Evolutionary conservation across 164 flowering plant genomes (phyloP).

Genomic region (grape (Vitis vinifera)): DNA sequence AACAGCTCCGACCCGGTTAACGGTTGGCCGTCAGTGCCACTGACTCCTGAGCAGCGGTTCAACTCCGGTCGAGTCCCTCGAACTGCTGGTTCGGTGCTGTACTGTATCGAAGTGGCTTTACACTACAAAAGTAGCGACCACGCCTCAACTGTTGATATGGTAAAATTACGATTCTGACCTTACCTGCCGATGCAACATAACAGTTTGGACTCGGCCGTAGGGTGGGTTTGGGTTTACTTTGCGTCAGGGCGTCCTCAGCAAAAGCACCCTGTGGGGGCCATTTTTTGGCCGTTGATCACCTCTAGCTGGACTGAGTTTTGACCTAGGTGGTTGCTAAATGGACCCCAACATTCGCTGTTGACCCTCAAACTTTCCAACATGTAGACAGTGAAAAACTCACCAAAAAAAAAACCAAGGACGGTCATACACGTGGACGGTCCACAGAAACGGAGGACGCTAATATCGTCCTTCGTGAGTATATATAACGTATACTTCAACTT

Average conservation of each 20-base stretch:
- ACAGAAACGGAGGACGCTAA: conserved; percentile 9
- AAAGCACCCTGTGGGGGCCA: background rate
- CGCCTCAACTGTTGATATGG: conserved; percentile 41
- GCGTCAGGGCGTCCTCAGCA: too few relatives aligned
- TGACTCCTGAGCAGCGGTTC: conserved; percentile 37
- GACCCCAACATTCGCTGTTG: conserved; percentile 17
- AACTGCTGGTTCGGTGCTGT: conserved; percentile 63
- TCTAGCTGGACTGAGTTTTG: conserved; percentile 15
- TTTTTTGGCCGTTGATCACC: background rate
- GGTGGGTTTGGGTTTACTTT: too few relatives aligned
- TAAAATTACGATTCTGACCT: conserved; percentile 8
- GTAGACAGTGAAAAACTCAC: conserved; percentile 26
- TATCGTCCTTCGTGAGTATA: background rate
- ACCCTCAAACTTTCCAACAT: conserved; percentile 10
- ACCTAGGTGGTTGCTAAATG: conserved; percentile 21
- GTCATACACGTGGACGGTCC: conserved; percentile 19
- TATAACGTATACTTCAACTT: background rate
- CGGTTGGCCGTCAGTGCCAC: conserved; percentile 70
- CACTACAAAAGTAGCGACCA: conserved; percentile 39
- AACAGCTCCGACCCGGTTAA: conserved; percentile 72
- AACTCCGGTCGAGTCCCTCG: conserved; percentile 46
- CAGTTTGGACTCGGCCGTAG: too few relatives aligned
- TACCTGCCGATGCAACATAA: too few relatives aligned
- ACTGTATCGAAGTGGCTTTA: conserved; percentile 79
- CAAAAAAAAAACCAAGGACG: conserved; percentile 3